phyloP scores from a whole-genome alignment of 2,329 filamentous ascomycete species.

The Penicillium aurantiogriseum region DNA sequence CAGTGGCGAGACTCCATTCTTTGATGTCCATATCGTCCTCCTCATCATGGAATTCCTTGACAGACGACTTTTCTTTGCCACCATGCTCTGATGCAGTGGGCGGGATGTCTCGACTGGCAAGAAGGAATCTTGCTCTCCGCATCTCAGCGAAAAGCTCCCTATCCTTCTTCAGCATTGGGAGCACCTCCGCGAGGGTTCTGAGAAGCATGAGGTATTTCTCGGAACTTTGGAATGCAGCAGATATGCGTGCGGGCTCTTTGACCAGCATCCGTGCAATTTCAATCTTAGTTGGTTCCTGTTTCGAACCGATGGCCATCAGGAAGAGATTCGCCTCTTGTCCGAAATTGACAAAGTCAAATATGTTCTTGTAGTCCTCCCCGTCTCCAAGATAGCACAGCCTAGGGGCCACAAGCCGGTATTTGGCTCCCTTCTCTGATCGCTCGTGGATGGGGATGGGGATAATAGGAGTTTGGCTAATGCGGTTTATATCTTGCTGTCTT shows the following conservation, averaged over 20 bases:
- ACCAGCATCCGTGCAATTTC: conserved; percentile 85
- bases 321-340: conserved; percentile 84
- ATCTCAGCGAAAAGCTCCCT: conserved; percentile 75
- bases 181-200: conserved; percentile 73
- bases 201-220: conserved; percentile 87
- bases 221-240: conserved; percentile 73
- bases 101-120: conserved; percentile 75
- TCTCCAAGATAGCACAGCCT: conserved; percentile 76
- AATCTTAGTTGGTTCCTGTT: conserved; percentile 80
- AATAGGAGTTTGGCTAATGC: conserved; percentile 64
- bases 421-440: conserved; percentile 43
- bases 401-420: conserved; percentile 62
- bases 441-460: conserved; percentile 60
- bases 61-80: conserved; percentile 17
- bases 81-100: conserved; percentile 24
- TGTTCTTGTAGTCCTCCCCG: conserved; percentile 72
- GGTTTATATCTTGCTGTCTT: conserved; percentile 57
- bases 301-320: conserved; percentile 82
- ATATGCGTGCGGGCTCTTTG: conserved; percentile 75
- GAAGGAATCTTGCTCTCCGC: conserved; percentile 70
- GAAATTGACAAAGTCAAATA: conserved; percentile 97
- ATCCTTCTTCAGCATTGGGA: conserved; percentile 69
- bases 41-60: conserved; percentile 49
- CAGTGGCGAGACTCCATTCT: conserved; percentile 73
- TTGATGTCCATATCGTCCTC: conserved; percentile 66